Evolutionary conservation across 2,329 filamentous ascomycete genomes (phyloP).

Genomic region (Diaporthe destruens): DNA sequence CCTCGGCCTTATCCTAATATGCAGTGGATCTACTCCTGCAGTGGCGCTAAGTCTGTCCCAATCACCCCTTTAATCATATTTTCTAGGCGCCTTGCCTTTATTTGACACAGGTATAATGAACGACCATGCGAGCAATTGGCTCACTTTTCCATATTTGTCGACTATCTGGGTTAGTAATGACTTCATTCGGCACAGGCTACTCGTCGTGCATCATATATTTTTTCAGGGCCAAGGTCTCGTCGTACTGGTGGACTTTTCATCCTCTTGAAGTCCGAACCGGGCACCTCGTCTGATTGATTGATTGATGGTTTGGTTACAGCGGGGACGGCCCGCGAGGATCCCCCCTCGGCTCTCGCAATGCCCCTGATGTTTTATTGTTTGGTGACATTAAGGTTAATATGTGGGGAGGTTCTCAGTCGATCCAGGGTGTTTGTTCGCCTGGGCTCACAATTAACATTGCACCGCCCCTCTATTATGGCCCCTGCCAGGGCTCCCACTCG

Average conservation of each 20-base stretch:
- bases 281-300: not conserved
- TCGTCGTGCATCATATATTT: not conserved
- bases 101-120: constrained; percentile 6
- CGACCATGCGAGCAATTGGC: not conserved
- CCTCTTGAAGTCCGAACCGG: not conserved
- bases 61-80: constrained; percentile 14
- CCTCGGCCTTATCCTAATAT: too few relatives aligned
- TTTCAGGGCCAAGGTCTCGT: not conserved
- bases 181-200: constrained; percentile 6
- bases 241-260: constrained; percentile 20
- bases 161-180: constrained; percentile 16
- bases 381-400: not conserved
- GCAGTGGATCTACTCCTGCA: not conserved
- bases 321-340: constrained; percentile 19
- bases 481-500: not conserved
- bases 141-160: not conserved
- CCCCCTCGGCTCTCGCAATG: constrained; percentile 13
- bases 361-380: not conserved
- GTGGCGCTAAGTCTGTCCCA: not conserved
- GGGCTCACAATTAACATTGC: not conserved
- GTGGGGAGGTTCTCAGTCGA: not conserved
- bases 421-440: not conserved
- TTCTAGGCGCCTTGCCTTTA: constrained; percentile 5
- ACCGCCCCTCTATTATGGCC: not conserved
- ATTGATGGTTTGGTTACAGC: constrained; percentile 18